Conservation (phyloP, 1,284 basidiomycete genomes). For the Pascua sp. region DNA sequence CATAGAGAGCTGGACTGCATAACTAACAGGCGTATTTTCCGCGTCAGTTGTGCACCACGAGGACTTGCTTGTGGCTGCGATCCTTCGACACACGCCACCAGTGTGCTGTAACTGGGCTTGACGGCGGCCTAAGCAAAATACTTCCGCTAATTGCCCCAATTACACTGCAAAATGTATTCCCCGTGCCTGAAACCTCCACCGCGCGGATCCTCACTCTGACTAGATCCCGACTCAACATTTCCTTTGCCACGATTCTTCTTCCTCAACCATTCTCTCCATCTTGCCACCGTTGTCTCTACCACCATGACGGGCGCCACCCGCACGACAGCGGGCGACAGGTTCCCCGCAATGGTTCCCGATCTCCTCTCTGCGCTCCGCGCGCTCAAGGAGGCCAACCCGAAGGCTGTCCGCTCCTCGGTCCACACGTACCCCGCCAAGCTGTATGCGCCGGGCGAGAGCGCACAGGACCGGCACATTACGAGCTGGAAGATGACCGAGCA, state of each 20-base stretch:
- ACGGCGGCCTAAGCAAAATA: too few relatives aligned
- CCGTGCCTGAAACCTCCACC: too few relatives aligned
- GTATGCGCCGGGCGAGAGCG: conserved; percentile 23
- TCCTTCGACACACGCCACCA: too few relatives aligned
- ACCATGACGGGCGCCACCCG: neutral
- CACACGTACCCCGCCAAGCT: conserved; percentile 39
- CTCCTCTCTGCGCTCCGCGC: conserved; percentile 36
- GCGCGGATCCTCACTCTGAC: too few relatives aligned
- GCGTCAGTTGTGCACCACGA: too few relatives aligned
- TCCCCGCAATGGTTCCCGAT: conserved; percentile 28
- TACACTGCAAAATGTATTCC: too few relatives aligned
- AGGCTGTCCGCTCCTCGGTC: conserved; percentile 36
- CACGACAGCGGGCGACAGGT: neutral
- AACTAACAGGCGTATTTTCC: too few relatives aligned
- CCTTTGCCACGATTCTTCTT: neutral
- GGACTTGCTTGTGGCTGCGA: too few relatives aligned
- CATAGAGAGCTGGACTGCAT: too few relatives aligned
- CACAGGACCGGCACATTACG: conserved; percentile 52
- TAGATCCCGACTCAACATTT: too few relatives aligned
- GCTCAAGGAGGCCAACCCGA: conserved; percentile 32
- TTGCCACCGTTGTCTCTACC: neutral
- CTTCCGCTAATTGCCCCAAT: too few relatives aligned
- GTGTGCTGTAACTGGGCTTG: too few relatives aligned
- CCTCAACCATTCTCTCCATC: neutral
- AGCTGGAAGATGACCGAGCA: conserved; percentile 97